These are phyloP conservation scores for Pulveroboletus frians DNA, from an alignment of 768 basidiomycete genomes.

Conservation along the genomic window DNA sequence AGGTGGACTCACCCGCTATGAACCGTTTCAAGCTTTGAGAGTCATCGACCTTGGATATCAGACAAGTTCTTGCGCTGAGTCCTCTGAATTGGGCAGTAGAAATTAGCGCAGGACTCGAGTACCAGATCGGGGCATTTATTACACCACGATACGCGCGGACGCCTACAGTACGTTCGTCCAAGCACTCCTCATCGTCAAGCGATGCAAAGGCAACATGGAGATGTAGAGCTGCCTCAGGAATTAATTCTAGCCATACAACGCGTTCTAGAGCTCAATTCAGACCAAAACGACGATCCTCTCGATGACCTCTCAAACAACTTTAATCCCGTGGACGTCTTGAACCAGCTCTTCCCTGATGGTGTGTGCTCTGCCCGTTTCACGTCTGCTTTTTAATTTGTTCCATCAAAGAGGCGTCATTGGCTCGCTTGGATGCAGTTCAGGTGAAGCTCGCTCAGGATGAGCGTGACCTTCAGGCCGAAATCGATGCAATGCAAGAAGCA, in stretches of 20 bases:
- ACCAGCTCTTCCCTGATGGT: slow-evolving; percentile 81
- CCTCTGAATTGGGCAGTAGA: slow-evolving; percentile 8
- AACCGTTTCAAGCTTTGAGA: neutral
- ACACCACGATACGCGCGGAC: neutral
- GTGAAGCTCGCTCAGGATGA: slow-evolving; percentile 65
- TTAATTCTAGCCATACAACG: slow-evolving; percentile 66
- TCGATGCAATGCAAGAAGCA: slow-evolving; percentile 60
- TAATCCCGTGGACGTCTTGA: slow-evolving; percentile 44
- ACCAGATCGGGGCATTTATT: too few relatives aligned
- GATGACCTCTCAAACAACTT: slow-evolving; percentile 57
- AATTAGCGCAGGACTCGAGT: neutral
- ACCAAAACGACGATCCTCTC: slow-evolving; percentile 45
- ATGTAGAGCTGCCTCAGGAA: slow-evolving; percentile 59
- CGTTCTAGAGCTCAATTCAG: slow-evolving; percentile 51
- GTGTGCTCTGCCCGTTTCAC: slow-evolving; percentile 18
- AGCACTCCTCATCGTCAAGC: neutral
- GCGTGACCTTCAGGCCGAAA: slow-evolving; percentile 63
- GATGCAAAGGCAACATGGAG: slow-evolving; percentile 19
- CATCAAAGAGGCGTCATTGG: slow-evolving; percentile 65
- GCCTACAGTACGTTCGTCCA: neutral
- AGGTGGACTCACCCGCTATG: slow-evolving; percentile 1
- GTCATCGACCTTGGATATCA: neutral
- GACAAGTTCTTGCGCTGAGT: slow-evolving; percentile 1
- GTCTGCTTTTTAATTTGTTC: neutral
- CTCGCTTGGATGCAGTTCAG: slow-evolving; percentile 67